A percentile compares a stretch with the other conserved stretches of the same genome.
These are phyloP conservation scores for Cicer chorassanicum DNA, from an alignment of 306 rosid genomes.

Conservation along the genomic window DNA sequence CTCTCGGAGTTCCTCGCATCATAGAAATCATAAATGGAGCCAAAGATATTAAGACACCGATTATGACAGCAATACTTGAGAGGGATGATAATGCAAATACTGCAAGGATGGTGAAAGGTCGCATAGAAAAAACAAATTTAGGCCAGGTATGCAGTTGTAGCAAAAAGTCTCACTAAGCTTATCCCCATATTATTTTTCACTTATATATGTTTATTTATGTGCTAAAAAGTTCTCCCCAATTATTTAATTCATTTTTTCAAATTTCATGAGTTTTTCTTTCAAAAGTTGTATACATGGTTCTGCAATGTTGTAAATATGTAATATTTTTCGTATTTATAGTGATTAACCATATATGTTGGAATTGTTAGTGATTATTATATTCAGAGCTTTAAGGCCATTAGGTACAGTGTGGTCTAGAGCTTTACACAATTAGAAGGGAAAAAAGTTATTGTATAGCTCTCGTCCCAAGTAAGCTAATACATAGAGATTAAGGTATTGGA, in stretches of 20 bases:
- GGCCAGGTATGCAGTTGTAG: constrained; percentile 68
- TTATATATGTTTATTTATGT: constrained; percentile 29
- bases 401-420: background rate
- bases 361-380: background rate
- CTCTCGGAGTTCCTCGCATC: constrained; percentile 96
- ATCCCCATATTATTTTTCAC: constrained; percentile 13
- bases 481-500: background rate
- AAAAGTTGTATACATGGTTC: background rate
- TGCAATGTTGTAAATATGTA: background rate
- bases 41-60: constrained; percentile 80
- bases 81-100: constrained; percentile 55
- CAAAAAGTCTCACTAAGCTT: constrained; percentile 2
- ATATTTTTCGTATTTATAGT: background rate
- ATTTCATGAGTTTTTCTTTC: constrained; percentile 15
- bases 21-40: constrained; percentile 90
- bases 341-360: background rate
- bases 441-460: background rate
- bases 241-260: background rate
- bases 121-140: constrained; percentile 87
- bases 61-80: constrained; percentile 80
- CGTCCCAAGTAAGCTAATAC: background rate
- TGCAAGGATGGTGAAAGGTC: constrained; percentile 81
- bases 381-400: background rate
- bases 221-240: background rate
- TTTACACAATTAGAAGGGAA: constrained; percentile 2